phyloP scores from a whole-genome alignment of 208 protist species.

The Naegleria fowleri region DNA sequence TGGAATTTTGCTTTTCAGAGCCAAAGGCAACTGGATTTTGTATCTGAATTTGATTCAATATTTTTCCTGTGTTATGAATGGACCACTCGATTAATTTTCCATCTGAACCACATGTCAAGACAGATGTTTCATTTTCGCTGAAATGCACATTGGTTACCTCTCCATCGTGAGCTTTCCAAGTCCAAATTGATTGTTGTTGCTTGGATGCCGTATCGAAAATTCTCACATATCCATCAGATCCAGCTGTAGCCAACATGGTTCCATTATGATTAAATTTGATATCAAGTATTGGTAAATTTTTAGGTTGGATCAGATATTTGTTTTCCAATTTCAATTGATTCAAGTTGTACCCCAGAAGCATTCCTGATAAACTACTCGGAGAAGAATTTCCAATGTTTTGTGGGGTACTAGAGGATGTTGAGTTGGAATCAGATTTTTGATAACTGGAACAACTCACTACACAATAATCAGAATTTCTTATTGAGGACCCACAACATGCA shows the following conservation, averaged over 20 bases:
- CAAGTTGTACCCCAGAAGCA: neutral
- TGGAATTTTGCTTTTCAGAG: neutral
- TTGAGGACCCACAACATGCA: neutral
- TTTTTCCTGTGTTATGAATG: neutral
- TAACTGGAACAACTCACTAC: neutral
- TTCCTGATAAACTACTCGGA: neutral
- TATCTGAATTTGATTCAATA: neutral
- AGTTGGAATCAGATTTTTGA: neutral
- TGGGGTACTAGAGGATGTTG: neutral
- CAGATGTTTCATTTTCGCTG: conserved; percentile 33
- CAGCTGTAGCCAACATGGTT: neutral
- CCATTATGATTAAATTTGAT: conserved; percentile 31
- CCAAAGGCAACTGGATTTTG: neutral
- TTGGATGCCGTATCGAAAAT: conserved; percentile 14
- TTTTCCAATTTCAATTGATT: conserved; percentile 14
- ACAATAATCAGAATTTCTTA: conserved; percentile 10
- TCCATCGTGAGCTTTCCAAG: conserved; percentile 33
- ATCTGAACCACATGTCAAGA: conserved; percentile 30
- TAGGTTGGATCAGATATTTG: neutral
- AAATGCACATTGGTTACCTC: conserved; percentile 19
- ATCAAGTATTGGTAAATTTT: neutral
- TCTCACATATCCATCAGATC: conserved; percentile 2
- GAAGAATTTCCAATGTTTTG: neutral
- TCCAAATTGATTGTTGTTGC: conserved; percentile 5
- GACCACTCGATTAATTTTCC: conserved; percentile 11